These are phyloP conservation scores for Salvia splendens DNA, from an alignment of 257 asterid species.

Conservation along the genomic window DNA sequence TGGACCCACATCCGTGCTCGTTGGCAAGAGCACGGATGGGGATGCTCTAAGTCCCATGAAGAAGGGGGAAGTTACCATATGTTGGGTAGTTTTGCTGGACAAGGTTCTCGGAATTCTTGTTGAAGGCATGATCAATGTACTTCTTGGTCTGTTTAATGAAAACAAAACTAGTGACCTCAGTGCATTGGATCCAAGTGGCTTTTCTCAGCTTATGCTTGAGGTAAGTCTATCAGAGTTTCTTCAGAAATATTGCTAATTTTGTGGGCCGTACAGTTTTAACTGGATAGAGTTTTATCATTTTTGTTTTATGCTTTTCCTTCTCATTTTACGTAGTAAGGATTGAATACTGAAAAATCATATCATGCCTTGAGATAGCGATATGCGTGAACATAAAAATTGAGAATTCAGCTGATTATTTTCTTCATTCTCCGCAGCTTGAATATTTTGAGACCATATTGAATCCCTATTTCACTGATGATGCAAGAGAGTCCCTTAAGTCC, in stretches of 20 bases:
- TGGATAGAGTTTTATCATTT: background rate
- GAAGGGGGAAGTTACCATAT: background rate
- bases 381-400: too few species aligned
- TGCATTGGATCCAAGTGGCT: conserved; percentile 88
- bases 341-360: conserved; percentile 18
- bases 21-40: too few species aligned
- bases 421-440: conserved; percentile 75
- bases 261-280: too few species aligned
- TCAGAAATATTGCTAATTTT: too few species aligned
- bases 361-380: background rate
- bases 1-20: too few species aligned
- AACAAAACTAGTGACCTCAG: conserved; percentile 60
- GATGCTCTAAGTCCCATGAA: background rate
- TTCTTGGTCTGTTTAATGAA: conserved; percentile 84
- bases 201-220: conserved; percentile 97
- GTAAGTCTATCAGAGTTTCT: conserved; percentile 35
- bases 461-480: conserved; percentile 90
- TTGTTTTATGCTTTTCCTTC: background rate
- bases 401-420: conserved; percentile 19
- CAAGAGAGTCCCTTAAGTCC: conserved; percentile 87
- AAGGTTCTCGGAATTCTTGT: conserved; percentile 92
- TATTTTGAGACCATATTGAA: conserved; percentile 94
- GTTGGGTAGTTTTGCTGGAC: conserved; percentile 47
- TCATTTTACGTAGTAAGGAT: background rate
- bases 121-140: conserved; percentile 88